A percentile compares a stretch with the other conserved stretches of the same genome.
These are phyloP conservation scores for Ascodesmis nigricans DNA, from an alignment of 495 filamentous ascomycete genomes.

Conservation along the genomic window DNA sequence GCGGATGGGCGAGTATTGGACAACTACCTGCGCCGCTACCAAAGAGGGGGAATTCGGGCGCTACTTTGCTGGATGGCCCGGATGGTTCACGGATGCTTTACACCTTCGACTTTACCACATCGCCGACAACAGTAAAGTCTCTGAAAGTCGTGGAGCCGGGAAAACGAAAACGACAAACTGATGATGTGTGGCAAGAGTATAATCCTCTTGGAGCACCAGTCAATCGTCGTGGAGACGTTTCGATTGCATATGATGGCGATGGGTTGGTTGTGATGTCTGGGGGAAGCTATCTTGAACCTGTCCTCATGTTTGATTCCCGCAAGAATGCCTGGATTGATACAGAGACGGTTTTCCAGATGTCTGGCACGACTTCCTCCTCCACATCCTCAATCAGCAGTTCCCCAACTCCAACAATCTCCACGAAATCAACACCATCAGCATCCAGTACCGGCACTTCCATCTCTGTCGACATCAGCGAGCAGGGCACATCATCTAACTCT, in stretches of 20 bases:
- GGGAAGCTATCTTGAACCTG: conserved; percentile 39
- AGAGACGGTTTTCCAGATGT: conserved; percentile 34
- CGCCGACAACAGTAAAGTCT: conserved; percentile 50
- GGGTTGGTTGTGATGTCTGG: conserved; percentile 60
- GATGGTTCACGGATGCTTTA: conserved; percentile 71
- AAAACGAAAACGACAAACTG: too few relatives aligned
- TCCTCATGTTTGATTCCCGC: conserved; percentile 63
- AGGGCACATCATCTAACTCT: conserved; percentile 10
- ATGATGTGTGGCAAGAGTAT: conserved; percentile 57
- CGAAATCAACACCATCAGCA: conserved; percentile 20
- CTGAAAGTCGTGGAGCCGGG: conserved; percentile 13
- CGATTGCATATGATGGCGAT: conserved; percentile 35
- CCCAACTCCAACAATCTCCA: conserved; percentile 22
- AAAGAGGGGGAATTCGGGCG: conserved; percentile 12
- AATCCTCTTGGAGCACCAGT: conserved; percentile 49
- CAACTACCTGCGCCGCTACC: conserved; percentile 36
- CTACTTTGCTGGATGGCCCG: conserved; percentile 36
- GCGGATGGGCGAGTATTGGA: conserved; percentile 43
- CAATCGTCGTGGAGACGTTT: conserved; percentile 36
- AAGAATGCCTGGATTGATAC: conserved; percentile 67
- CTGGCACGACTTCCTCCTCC: conserved; percentile 20
- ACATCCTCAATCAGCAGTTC: conserved; percentile 24
- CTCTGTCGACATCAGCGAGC: neutral
- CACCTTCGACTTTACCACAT: conserved; percentile 50
- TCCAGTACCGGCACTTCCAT: conserved; percentile 8